Percentiles rank a stretch among this genome's conserved stretches.
These are phyloP conservation scores for Pulveroboletus frians DNA, from an alignment of 768 basidiomycete species.

Conservation along the genomic window DNA sequence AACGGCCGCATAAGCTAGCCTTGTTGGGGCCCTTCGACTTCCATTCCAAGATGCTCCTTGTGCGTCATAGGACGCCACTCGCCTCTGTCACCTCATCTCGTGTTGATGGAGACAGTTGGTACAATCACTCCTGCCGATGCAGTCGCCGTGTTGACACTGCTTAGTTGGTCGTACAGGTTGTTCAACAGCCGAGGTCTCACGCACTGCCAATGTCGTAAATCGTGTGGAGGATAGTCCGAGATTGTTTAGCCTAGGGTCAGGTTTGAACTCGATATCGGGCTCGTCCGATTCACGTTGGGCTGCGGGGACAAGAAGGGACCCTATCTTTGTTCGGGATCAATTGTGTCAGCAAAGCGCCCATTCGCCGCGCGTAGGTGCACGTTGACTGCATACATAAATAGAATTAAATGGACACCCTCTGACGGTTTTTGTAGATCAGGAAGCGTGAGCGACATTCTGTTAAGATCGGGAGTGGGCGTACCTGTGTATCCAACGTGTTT, in stretches of 20 bases:
- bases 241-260: neutral
- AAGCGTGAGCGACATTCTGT: neutral
- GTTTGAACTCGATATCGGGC: neutral
- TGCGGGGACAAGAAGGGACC: neutral
- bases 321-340: constrained; percentile 9
- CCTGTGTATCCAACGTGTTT: no score
- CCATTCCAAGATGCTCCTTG: constrained; percentile 12
- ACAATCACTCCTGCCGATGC: neutral
- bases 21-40: neutral
- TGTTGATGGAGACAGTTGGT: constrained; percentile 12
- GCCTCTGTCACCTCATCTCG: constrained; percentile 13
- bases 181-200: constrained; percentile 19
- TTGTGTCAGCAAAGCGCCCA: constrained; percentile 3
- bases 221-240: neutral
- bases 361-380: neutral
- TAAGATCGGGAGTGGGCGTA: neutral
- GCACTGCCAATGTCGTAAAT: constrained; percentile 13
- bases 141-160: constrained; percentile 11
- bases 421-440: constrained; percentile 11
- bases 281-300: constrained; percentile 5
- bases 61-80: constrained; percentile 16
- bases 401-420: neutral
- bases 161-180: constrained; percentile 1
- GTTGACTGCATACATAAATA: constrained; percentile 2
- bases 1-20: constrained; percentile 5